phyloP scores from a whole-genome alignment of 2,329 filamentous ascomycete species.

The Rhinocladiella mackenziei region DNA sequence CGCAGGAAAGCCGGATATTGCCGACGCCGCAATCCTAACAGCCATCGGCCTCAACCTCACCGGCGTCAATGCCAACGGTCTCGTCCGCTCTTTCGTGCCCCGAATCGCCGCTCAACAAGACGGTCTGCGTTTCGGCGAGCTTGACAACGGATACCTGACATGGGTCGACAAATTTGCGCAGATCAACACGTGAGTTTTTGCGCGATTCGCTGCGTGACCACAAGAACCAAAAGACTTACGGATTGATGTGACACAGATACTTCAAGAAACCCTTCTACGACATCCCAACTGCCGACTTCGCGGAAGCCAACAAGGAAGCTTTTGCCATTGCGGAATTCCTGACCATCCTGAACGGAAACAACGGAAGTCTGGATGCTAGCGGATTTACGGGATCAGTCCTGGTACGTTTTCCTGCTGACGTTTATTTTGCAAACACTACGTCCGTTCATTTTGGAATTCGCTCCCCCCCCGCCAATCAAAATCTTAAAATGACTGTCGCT shows the following conservation, averaged over 20 bases:
- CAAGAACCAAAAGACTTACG: background rate
- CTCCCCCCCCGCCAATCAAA: too few relatives aligned
- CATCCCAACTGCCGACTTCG: slow-evolving; percentile 24
- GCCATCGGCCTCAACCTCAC: slow-evolving; percentile 27
- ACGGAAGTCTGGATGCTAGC: slow-evolving; percentile 13
- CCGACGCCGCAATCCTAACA: slow-evolving; percentile 26
- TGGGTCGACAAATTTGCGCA: slow-evolving; percentile 31
- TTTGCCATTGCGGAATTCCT: slow-evolving; percentile 28
- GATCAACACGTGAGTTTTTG: slow-evolving; percentile 23
- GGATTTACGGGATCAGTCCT: slow-evolving; percentile 23
- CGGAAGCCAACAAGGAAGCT: slow-evolving; percentile 24
- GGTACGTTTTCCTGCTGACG: too few relatives aligned
- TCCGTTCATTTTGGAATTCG: too few relatives aligned
- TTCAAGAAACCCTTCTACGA: slow-evolving; percentile 29
- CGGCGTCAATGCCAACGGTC: slow-evolving; percentile 20
- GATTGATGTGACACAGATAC: background rate
- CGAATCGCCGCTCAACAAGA: slow-evolving; percentile 14
- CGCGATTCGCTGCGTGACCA: background rate
- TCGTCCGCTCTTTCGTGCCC: slow-evolving; percentile 19
- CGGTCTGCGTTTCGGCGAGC: slow-evolving; percentile 12
- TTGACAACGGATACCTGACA: slow-evolving; percentile 32
- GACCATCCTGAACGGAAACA: slow-evolving; percentile 21
- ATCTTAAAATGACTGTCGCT: too few relatives aligned
- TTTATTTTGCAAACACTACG: too few relatives aligned
- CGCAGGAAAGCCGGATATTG: slow-evolving; percentile 16